These are phyloP conservation scores for Delitschia confertaspora DNA, from an alignment of 495 filamentous ascomycete genomes.

Conservation along the genomic window DNA sequence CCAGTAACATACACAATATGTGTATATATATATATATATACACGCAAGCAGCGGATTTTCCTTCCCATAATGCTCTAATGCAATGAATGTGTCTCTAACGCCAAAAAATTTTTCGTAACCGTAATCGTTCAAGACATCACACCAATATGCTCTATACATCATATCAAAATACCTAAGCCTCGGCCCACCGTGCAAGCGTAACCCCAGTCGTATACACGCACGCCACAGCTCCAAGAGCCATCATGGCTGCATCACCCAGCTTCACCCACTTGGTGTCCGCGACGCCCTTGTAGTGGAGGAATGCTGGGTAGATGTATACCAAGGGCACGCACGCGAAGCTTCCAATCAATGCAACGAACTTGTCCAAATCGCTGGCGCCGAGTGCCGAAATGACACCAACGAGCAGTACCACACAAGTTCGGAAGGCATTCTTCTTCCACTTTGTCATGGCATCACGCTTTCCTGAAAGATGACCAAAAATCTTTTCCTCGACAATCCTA, in stretches of 20 bases:
- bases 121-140: no score
- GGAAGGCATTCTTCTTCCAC: constrained; percentile 59
- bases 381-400: constrained; percentile 45
- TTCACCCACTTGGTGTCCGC: constrained; percentile 42
- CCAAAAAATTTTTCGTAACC: no score
- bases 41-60: no score
- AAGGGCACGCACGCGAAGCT: constrained; percentile 49
- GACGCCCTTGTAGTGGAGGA: constrained; percentile 51
- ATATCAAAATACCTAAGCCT: background rate
- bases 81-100: no score
- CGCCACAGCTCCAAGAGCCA: constrained; percentile 46
- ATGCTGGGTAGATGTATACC: constrained; percentile 44
- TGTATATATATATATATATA: no score
- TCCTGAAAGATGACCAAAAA: constrained; percentile 48
- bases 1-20: no score
- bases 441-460: constrained; percentile 47
- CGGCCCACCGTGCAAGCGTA: constrained; percentile 34
- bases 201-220: constrained; percentile 57
- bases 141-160: no score
- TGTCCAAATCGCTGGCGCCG: constrained; percentile 53
- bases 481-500: constrained; percentile 48
- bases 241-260: constrained; percentile 45
- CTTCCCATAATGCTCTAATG: no score
- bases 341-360: constrained; percentile 56
- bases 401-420: constrained; percentile 40